Percentiles rank a stretch among this genome's conserved stretches.
Evolutionary conservation across 441 rosid genomes (phyloP).

Genomic region (Jatropha podagrica): DNA sequence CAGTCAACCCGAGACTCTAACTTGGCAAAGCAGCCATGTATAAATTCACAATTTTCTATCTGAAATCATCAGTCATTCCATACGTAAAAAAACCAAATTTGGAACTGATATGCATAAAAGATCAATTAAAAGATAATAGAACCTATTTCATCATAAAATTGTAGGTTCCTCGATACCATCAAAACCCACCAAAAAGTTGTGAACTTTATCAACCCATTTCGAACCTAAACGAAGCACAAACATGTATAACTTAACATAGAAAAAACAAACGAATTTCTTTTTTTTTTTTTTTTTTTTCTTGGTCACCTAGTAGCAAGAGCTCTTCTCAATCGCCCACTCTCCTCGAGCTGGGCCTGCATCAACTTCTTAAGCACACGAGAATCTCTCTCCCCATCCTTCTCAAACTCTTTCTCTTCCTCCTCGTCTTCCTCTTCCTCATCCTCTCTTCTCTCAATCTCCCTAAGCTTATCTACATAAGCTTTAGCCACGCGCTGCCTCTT

Average conservation of each 20-base stretch:
- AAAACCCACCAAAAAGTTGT: neutral
- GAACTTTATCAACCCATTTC: neutral
- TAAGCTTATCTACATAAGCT: conserved; percentile 41
- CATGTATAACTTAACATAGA: neutral
- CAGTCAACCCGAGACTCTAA: neutral
- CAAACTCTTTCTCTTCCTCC: conserved; percentile 40
- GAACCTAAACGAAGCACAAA: neutral
- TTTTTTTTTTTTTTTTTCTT: too few species aligned
- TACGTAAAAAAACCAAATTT: neutral
- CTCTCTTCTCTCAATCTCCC: conserved; percentile 46
- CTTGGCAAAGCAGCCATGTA: neutral
- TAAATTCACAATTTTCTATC: neutral
- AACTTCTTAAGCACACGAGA: conserved; percentile 53
- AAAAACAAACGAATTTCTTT: neutral
- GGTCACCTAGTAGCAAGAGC: conserved; percentile 70
- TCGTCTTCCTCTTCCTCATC: conserved; percentile 47
- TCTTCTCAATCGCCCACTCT: conserved; percentile 77
- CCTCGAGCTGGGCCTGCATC: conserved; percentile 88
- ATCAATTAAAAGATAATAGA: neutral
- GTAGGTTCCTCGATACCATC: neutral
- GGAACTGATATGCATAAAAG: neutral
- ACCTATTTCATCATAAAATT: neutral
- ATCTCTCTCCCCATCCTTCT: conserved; percentile 64
- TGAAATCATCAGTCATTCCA: neutral
- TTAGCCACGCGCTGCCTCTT: conserved; percentile 67